Evolutionary conservation across 768 basidiomycete genomes (phyloP).

Genomic region (Pisolithus marmoratus): DNA sequence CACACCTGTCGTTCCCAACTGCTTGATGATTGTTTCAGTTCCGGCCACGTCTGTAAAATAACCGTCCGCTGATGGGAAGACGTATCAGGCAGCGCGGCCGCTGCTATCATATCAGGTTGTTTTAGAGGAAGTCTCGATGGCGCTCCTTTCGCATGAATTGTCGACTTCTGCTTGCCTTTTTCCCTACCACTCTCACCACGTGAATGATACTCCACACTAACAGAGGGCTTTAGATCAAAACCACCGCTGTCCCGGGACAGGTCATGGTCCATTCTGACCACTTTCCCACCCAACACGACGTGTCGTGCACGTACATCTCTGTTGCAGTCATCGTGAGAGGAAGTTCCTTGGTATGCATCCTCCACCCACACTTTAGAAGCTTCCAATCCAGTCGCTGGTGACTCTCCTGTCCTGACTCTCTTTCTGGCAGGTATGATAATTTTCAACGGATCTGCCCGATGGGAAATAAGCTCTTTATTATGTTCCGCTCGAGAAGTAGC

Average conservation of each 20-base stretch:
- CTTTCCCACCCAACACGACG: neutral
- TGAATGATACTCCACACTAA: neutral
- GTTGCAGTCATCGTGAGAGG: no score
- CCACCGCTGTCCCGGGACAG: no score
- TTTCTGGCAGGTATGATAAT: neutral
- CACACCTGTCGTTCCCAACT: conserved; percentile 22
- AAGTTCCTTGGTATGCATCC: neutral
- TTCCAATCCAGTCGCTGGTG: no score
- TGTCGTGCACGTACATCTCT: neutral
- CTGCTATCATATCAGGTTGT: no score
- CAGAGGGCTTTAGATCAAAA: neutral
- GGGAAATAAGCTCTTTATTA: neutral
- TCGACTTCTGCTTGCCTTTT: neutral
- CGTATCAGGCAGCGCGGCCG: neutral
- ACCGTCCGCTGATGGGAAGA: neutral
- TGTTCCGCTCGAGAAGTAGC: no score
- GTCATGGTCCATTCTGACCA: neutral
- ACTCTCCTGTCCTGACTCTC: neutral
- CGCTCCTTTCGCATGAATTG: neutral
- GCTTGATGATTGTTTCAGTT: conserved; percentile 4
- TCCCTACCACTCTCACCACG: neutral
- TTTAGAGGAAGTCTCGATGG: neutral
- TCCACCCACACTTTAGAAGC: no score
- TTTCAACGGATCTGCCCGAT: neutral
- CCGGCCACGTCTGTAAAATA: conserved; percentile 10